Evolutionary conservation across 345 rosid species (phyloP).

Genomic region (Salix brachista): DNA sequence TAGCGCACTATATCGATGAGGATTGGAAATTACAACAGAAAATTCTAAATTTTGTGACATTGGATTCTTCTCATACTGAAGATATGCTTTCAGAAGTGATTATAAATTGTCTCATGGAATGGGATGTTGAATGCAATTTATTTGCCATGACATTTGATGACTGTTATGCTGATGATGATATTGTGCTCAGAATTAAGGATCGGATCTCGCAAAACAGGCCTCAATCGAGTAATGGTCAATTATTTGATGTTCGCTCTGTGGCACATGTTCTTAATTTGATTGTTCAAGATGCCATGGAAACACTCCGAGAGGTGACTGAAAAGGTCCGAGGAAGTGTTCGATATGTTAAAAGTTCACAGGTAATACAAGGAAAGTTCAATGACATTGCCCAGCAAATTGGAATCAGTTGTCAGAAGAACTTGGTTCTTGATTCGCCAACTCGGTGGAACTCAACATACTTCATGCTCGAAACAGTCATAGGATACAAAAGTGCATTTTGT

Average conservation of each 20-base stretch:
- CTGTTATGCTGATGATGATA: constrained; percentile 56
- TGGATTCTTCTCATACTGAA: constrained; percentile 72
- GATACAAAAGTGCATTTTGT: constrained; percentile 57
- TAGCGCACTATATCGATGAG: constrained; percentile 69
- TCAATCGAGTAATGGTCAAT: constrained; percentile 51
- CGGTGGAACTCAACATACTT: constrained; percentile 70
- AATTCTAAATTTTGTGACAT: constrained; percentile 70
- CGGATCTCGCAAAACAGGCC: constrained; percentile 59
- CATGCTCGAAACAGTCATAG: constrained; percentile 78
- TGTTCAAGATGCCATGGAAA: constrained; percentile 67
- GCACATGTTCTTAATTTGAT: constrained; percentile 58
- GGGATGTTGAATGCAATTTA: constrained; percentile 84
- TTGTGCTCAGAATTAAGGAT: constrained; percentile 58
- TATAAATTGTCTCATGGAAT: constrained; percentile 64
- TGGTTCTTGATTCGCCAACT: constrained; percentile 56
- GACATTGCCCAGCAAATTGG: constrained; percentile 69
- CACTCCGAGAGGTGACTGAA: constrained; percentile 51
- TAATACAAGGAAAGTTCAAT: constrained; percentile 54
- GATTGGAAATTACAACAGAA: constrained; percentile 82
- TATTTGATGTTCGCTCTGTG: constrained; percentile 68
- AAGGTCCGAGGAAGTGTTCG: constrained; percentile 72
- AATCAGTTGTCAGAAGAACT: constrained; percentile 46
- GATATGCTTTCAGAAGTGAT: constrained; percentile 88
- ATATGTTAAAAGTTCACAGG: constrained; percentile 73
- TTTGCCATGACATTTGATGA: constrained; percentile 80